Conservation (phyloP, 345 rosid genomes). For the Sisymbrium altissimum region DNA sequence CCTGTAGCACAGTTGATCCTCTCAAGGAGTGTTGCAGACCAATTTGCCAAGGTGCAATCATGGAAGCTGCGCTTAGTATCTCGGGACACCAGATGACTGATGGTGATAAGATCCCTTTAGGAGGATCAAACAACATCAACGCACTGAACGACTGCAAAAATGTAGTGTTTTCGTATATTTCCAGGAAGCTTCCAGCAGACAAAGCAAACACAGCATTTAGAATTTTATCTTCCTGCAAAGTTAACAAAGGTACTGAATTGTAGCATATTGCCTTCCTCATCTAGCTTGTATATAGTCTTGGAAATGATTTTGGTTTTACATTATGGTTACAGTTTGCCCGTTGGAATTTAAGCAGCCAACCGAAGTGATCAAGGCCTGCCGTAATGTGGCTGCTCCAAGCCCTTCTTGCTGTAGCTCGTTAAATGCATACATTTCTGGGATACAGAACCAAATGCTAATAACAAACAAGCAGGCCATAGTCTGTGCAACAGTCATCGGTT, state of each 20-base stretch:
- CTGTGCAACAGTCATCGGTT: conserved; percentile 82
- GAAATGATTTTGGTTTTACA: background rate
- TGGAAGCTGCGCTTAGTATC: conserved; percentile 77
- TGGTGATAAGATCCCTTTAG: conserved; percentile 44
- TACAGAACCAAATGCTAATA: conserved; percentile 92
- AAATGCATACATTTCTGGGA: conserved; percentile 68
- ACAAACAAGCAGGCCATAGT: conserved; percentile 95
- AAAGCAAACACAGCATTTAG: conserved; percentile 72
- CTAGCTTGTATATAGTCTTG: background rate
- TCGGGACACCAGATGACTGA: conserved; percentile 54
- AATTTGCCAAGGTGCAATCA: conserved; percentile 77
- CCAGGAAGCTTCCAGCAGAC: conserved; percentile 65
- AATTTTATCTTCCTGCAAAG: conserved; percentile 80
- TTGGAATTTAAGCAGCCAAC: conserved; percentile 75
- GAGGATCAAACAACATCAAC: conserved; percentile 49
- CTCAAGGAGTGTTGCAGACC: conserved; percentile 93
- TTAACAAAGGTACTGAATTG: conserved; percentile 65
- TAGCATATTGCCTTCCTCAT: background rate
- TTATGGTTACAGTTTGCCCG: conserved; percentile 75
- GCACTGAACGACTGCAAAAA: conserved; percentile 73
- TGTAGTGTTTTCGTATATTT: conserved; percentile 75
- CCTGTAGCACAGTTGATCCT: conserved; percentile 78
- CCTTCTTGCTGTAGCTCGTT: conserved; percentile 95
- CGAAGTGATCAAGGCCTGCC: conserved; percentile 81
- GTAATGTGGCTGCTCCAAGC: conserved; percentile 80